phyloP scores from a whole-genome alignment of 352 stramenopile species.

The Phytophthora sojae region DNA sequence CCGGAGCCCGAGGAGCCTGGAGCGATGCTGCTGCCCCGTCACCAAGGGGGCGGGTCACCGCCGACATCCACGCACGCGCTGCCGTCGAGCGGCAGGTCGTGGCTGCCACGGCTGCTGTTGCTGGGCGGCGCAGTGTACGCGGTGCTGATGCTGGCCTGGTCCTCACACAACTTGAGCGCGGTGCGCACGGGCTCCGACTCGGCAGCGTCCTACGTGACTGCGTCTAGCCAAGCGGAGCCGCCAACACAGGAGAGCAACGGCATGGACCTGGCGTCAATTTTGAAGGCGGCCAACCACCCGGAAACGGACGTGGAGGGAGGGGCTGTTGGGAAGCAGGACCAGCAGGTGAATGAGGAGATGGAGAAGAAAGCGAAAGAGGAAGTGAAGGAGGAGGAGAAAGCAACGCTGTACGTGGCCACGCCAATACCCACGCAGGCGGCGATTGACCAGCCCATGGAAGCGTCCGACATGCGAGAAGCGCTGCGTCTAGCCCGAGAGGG shows the following conservation, averaged over 20 bases:
- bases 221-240: not conserved
- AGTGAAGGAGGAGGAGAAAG: not conserved
- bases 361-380: not conserved
- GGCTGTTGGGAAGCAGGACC: not conserved
- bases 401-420: not conserved
- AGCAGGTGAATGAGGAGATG: not conserved
- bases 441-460: slow-evolving; percentile 30
- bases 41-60: not conserved
- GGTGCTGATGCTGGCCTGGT: slow-evolving; percentile 37
- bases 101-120: slow-evolving; percentile 32
- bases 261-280: slow-evolving; percentile 21
- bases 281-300: slow-evolving; percentile 27
- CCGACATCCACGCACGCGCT: slow-evolving; percentile 7
- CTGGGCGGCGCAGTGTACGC: slow-evolving; percentile 31
- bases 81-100: slow-evolving; percentile 14
- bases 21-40: slow-evolving; percentile 13
- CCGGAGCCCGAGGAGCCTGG: not conserved
- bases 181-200: slow-evolving; percentile 17
- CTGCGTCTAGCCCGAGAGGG: slow-evolving; percentile 21
- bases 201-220: slow-evolving; percentile 4
- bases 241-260: not conserved
- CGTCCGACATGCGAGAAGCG: slow-evolving; percentile 25
- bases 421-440: slow-evolving; percentile 26
- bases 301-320: slow-evolving; percentile 11
- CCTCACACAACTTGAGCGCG: slow-evolving; percentile 27